phyloP scores from a whole-genome alignment of 768 basidiomycete species.

The Hortiboletus campestris region DNA sequence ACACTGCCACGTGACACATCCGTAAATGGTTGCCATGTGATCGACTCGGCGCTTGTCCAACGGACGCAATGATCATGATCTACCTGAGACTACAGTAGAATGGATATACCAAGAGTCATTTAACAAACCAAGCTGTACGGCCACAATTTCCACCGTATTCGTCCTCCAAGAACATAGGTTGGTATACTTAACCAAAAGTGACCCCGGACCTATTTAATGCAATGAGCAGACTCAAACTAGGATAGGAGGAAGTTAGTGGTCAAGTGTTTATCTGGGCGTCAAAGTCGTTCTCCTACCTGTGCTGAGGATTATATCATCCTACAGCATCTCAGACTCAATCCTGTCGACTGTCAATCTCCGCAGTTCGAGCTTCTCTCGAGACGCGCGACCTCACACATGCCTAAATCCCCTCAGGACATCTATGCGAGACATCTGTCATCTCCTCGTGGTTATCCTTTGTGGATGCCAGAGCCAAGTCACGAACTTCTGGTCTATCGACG shows the following conservation, averaged over 20 bases:
- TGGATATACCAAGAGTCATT: no score
- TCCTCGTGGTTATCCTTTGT: conserved; percentile 31
- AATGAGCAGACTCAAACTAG: not conserved
- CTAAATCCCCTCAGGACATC: not conserved
- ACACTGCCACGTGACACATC: conserved; percentile 18
- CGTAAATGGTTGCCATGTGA: conserved; percentile 6
- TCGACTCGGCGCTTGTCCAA: no score
- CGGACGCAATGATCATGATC: no score
- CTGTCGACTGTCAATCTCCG: no score
- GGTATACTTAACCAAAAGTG: not conserved
- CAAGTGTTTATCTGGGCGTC: not conserved
- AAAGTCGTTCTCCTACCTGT: not conserved
- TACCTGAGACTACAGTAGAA: no score
- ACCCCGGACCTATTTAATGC: not conserved
- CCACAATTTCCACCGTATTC: not conserved
- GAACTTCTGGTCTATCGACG: conserved; percentile 20
- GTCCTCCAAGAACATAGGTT: not conserved
- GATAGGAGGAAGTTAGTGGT: not conserved
- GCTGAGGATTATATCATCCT: not conserved
- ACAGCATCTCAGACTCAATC: not conserved
- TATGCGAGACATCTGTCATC: conserved; percentile 18
- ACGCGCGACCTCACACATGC: no score
- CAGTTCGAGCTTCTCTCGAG: no score
- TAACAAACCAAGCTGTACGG: not conserved
- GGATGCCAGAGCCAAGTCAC: conserved; percentile 29